Percentiles rank a stretch among this genome's conserved stretches.
phyloP scores from a whole-genome alignment of 106 monocot genomes.

The Xerophyta viscosa region DNA sequence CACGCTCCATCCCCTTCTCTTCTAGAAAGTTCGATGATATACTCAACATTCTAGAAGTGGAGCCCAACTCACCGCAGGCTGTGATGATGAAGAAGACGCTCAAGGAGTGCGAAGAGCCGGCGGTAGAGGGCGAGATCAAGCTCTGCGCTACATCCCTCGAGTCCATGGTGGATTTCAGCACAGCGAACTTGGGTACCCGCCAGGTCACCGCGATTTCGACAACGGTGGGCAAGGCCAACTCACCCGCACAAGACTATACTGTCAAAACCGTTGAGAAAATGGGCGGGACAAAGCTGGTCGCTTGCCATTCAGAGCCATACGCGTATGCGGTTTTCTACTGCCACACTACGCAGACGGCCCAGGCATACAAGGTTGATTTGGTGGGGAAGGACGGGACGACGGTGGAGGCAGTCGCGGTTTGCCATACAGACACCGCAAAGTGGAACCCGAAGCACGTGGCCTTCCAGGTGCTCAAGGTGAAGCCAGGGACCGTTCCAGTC shows the following conservation, averaged over 20 bases:
- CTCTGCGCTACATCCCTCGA: constrained; percentile 32
- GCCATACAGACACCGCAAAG: constrained; percentile 32
- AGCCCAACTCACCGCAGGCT: constrained; percentile 8
- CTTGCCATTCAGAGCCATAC: constrained; percentile 31
- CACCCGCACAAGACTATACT: constrained; percentile 12
- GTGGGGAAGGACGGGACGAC: constrained; percentile 17
- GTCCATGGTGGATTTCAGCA: constrained; percentile 37
- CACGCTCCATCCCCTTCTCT: constrained; percentile 18
- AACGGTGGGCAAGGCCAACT: not conserved
- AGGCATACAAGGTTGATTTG: constrained; percentile 22
- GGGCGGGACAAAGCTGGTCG: constrained; percentile 10
- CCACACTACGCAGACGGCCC: constrained; percentile 16
- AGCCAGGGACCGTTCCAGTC: constrained; percentile 30
- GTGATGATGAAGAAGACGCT: constrained; percentile 8
- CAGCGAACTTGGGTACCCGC: constrained; percentile 14
- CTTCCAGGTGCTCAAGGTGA: constrained; percentile 39
- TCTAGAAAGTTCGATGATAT: constrained; percentile 6
- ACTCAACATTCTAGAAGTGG: constrained; percentile 5
- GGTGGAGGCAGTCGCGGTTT: constrained; percentile 19
- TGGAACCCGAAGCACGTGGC: constrained; percentile 45
- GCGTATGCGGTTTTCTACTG: constrained; percentile 36
- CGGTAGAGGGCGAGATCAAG: constrained; percentile 11
- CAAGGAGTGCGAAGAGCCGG: constrained; percentile 14
- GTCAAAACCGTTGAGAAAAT: constrained; percentile 3
- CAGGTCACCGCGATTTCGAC: constrained; percentile 15